A percentile compares a stretch with the other conserved stretches of the same genome.
phyloP scores from a whole-genome alignment of 805 yeast genomes.

The Spathaspora passalidarum region DNA sequence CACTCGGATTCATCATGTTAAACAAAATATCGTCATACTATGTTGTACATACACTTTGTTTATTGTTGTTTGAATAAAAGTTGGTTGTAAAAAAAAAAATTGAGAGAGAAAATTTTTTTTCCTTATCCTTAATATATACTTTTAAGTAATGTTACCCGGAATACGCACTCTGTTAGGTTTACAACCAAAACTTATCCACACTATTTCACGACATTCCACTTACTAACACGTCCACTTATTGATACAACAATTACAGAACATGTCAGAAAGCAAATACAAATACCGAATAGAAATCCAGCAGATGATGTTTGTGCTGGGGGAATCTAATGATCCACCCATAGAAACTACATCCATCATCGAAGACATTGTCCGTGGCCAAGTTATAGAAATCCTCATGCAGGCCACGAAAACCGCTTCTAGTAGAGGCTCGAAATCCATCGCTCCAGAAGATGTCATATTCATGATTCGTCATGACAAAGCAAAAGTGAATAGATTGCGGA shows the following conservation, averaged over 20 bases:
- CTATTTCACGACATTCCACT: not conserved
- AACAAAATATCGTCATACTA: not conserved
- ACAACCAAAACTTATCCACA: too few species aligned
- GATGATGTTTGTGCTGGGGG: conserved; percentile 99
- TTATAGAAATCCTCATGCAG: conserved; percentile 76
- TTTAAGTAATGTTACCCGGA: too few species aligned
- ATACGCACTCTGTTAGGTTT: too few species aligned
- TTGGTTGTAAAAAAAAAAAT: too few species aligned
- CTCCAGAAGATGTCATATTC: conserved; percentile 92
- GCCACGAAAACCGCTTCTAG: conserved; percentile 73
- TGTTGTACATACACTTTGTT: not conserved
- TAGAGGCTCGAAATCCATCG: conserved; percentile 79
- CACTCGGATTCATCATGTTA: conserved; percentile 87
- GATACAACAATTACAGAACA: not conserved
- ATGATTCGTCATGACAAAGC: conserved; percentile 91
- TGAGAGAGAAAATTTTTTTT: too few species aligned
- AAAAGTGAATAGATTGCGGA: conserved; percentile 85
- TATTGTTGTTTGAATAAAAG: not conserved
- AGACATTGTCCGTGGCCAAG: conserved; percentile 93
- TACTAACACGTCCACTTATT: not conserved
- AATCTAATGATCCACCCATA: conserved; percentile 88
- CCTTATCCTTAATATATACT: too few species aligned
- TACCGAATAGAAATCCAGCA: conserved; percentile 91
- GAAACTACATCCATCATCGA: conserved; percentile 92
- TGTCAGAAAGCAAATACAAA: conserved; percentile 50